Conservation (phyloP, 306 rosid species). For the Fragaria vesca region DNA sequence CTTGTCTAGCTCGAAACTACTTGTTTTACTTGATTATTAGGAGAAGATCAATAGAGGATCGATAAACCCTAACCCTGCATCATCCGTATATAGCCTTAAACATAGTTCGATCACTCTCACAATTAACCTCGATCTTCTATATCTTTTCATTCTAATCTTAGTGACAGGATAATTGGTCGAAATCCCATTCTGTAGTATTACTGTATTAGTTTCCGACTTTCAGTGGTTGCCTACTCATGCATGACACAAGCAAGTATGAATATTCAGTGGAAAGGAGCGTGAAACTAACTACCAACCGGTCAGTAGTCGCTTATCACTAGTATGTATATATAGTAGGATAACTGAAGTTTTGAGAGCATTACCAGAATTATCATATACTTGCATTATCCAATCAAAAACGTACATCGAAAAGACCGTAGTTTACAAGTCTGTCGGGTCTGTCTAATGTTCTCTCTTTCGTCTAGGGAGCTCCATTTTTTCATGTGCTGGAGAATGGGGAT, state of each 20-base stretch:
- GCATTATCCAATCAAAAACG: not conserved
- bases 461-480: not conserved
- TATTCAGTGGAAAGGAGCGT: not conserved
- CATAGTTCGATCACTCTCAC: too few species aligned
- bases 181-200: not conserved
- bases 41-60: not conserved
- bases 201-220: not conserved
- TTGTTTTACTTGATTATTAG: too few species aligned
- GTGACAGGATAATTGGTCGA: not conserved
- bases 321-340: not conserved
- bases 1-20: not conserved
- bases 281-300: not conserved
- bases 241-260: not conserved
- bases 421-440: not conserved
- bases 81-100: not conserved
- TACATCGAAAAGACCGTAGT: not conserved
- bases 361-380: not conserved
- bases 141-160: not conserved
- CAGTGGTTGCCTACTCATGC: not conserved
- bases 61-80: not conserved
- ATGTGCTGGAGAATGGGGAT: constrained; percentile 6
- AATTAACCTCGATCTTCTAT: not conserved
- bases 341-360: not conserved
- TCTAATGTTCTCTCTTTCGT: not conserved
- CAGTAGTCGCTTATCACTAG: not conserved